Percentiles rank a stretch among this genome's conserved stretches.
phyloP scores from a whole-genome alignment of 139 green algal species.

The Coelastrella sp. region DNA sequence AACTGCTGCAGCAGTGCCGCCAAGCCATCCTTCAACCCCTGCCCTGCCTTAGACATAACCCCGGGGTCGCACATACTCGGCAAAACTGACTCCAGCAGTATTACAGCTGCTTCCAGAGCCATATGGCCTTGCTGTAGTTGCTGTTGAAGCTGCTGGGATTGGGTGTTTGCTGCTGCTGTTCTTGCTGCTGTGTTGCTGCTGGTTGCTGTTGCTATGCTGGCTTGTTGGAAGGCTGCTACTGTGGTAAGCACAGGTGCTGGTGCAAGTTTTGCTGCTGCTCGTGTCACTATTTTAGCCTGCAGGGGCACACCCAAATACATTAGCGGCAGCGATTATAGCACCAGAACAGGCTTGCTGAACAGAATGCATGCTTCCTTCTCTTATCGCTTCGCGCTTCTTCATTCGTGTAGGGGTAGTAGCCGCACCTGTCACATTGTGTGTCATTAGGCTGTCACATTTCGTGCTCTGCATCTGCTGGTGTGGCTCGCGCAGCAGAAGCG shows the following conservation, averaged over 20 bases:
- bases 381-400: too few relatives aligned
- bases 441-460: too few relatives aligned
- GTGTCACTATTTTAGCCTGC: constrained; percentile 54
- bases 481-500: too few relatives aligned
- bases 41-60: neutral
- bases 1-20: constrained; percentile 52
- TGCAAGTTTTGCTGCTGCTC: constrained; percentile 45
- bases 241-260: constrained; percentile 37
- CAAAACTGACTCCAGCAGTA: constrained; percentile 54
- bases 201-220: constrained; percentile 16
- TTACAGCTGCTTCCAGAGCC: constrained; percentile 52
- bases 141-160: constrained; percentile 9
- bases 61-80: constrained; percentile 3
- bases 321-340: too few relatives aligned
- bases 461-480: too few relatives aligned
- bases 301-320: neutral
- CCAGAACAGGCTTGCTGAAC: too few relatives aligned
- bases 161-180: neutral
- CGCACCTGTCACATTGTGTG: too few relatives aligned
- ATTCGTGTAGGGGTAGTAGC: too few relatives aligned
- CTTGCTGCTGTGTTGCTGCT: constrained; percentile 24
- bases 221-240: constrained; percentile 32
- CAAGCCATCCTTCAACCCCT: neutral
- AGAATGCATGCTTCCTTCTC: too few relatives aligned
- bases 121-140: constrained; percentile 36